A percentile compares a stretch with the other conserved stretches of the same genome.
These are phyloP conservation scores for Bombardia bombarda DNA, from an alignment of 495 filamentous ascomycete genomes.

Conservation along the genomic window DNA sequence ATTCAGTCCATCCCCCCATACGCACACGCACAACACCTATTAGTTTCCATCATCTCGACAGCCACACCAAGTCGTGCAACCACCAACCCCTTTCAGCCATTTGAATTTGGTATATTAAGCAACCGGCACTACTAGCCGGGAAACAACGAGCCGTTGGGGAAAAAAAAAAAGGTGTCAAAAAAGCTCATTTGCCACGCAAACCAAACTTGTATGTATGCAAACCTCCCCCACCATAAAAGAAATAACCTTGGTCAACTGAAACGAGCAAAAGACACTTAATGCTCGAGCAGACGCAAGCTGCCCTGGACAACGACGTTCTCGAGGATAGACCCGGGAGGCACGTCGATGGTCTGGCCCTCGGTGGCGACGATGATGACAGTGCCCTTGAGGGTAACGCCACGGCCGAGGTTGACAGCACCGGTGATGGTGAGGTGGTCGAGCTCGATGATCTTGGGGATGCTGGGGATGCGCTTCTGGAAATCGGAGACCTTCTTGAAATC, in stretches of 20 bases:
- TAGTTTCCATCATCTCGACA: no score
- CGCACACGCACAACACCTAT: no score
- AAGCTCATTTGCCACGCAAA: no score
- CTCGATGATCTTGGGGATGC: slow-evolving; percentile 96
- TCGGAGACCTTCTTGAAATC: slow-evolving; percentile 99
- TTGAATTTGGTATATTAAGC: no score
- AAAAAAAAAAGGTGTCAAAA: no score
- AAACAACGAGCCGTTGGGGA: no score
- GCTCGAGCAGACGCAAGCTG: slow-evolving; percentile 88
- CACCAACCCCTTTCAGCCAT: no score
- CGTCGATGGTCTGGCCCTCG: slow-evolving; percentile 95
- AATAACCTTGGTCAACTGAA: no score
- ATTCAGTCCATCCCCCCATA: no score
- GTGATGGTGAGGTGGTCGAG: slow-evolving; percentile 97
- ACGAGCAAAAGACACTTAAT: slow-evolving; percentile 60
- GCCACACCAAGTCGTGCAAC: no score
- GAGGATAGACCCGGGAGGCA: slow-evolving; percentile 89
- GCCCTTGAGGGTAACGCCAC: slow-evolving; percentile 91
- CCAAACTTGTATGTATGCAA: not conserved
- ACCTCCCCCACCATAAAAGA: not conserved
- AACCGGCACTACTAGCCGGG: no score
- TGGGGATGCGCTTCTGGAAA: slow-evolving; percentile 95
- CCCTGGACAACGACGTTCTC: slow-evolving; percentile 99
- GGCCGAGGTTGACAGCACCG: slow-evolving; percentile 89
- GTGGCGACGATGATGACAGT: slow-evolving; percentile 99